phyloP scores from a whole-genome alignment of 805 yeast genomes.

The Starmerella scarabaei region DNA sequence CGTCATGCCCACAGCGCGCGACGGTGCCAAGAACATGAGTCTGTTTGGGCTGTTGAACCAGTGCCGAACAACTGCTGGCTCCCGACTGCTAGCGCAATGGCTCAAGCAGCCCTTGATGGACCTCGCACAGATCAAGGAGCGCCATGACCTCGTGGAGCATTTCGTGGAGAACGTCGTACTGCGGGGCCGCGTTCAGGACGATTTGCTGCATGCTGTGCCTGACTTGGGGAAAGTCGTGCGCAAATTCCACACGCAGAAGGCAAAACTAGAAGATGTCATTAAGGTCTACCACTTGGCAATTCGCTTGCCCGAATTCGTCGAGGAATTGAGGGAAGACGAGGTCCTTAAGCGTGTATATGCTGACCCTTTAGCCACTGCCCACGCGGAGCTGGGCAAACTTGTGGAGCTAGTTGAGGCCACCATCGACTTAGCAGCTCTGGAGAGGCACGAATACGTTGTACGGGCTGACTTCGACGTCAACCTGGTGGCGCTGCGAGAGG shows the following conservation, averaged over 20 bases:
- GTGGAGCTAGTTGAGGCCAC: conserved; percentile 87
- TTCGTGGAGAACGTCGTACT: conserved; percentile 48
- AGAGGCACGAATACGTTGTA: conserved; percentile 69
- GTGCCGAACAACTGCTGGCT: conserved; percentile 83
- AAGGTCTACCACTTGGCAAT: conserved; percentile 70
- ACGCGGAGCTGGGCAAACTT: conserved; percentile 46
- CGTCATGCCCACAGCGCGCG: conserved; percentile 52
- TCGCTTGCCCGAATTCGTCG: conserved; percentile 55
- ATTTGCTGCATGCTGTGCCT: conserved; percentile 56
- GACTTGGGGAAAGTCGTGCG: conserved; percentile 67
- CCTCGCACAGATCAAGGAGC: conserved; percentile 40
- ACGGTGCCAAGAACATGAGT: conserved; percentile 41
- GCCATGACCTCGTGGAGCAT: conserved; percentile 66
- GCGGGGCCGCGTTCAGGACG: conserved; percentile 52
- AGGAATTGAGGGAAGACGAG: conserved; percentile 32
- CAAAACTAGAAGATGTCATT: conserved; percentile 76
- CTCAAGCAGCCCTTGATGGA: conserved; percentile 85
- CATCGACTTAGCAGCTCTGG: conserved; percentile 71
- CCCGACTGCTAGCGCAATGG: conserved; percentile 84
- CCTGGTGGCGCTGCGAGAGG: conserved; percentile 44
- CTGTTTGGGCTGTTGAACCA: conserved; percentile 74
- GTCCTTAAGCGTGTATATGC: conserved; percentile 41
- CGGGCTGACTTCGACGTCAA: conserved; percentile 82
- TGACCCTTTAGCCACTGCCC: conserved; percentile 38
- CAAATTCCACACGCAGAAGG: conserved; percentile 42